These are phyloP conservation scores for Solanum phureja DNA, from an alignment of 257 asterid genomes.

Conservation along the genomic window DNA sequence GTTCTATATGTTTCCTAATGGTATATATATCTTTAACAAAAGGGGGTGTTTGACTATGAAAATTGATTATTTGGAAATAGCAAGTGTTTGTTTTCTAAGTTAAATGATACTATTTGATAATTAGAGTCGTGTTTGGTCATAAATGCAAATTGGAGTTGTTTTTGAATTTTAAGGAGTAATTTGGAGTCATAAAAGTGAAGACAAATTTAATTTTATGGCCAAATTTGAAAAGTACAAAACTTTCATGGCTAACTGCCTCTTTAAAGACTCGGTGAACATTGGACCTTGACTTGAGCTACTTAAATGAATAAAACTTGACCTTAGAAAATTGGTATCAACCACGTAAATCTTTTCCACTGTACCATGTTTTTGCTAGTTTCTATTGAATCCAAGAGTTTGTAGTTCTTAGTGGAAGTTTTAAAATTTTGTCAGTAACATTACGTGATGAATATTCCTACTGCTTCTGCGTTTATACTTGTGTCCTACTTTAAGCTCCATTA, in stretches of 20 bases:
- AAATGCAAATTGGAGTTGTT: not conserved
- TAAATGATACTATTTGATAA: not conserved
- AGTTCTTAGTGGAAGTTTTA: not conserved
- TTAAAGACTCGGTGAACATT: not conserved
- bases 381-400: not conserved
- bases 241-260: not conserved
- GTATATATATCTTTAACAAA: not conserved
- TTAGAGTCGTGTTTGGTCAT: not conserved
- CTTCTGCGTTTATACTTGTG: not conserved
- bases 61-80: not conserved
- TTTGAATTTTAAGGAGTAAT: not conserved
- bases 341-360: not conserved
- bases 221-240: not conserved
- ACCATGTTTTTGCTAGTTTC: not conserved
- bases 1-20: too few relatives aligned
- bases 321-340: not conserved
- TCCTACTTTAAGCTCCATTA: not conserved
- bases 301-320: not conserved
- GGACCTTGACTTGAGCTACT: not conserved
- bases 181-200: not conserved
- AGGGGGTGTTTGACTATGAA: not conserved
- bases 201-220: not conserved
- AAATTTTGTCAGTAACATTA: not conserved
- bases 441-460: too few relatives aligned
- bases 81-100: not conserved